Conservation (phyloP, 495 filamentous ascomycete species). For the Chaetomium fimeti region DNA sequence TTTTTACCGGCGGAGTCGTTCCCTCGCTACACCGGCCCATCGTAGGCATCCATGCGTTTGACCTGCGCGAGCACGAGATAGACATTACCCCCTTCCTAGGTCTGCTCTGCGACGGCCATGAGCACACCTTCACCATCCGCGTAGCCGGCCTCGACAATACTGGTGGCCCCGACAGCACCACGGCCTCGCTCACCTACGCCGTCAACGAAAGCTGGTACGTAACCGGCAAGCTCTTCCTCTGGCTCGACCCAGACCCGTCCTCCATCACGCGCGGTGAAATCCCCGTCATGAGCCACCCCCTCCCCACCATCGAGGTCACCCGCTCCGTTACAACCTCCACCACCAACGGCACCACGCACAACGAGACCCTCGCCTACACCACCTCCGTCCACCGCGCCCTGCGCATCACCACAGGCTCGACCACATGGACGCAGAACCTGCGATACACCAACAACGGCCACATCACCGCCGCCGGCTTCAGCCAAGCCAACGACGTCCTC, state of each 20-base stretch:
- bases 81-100: constrained; percentile 80
- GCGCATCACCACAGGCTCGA: constrained; percentile 52
- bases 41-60: constrained; percentile 81
- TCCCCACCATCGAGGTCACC: constrained; percentile 35
- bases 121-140: constrained; percentile 70
- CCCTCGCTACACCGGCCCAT: constrained; percentile 82
- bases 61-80: constrained; percentile 77
- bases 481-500: constrained; percentile 60
- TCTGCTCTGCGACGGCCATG: constrained; percentile 59
- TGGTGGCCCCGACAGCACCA: constrained; percentile 39
- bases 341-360: constrained; percentile 53
- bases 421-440: constrained; percentile 64
- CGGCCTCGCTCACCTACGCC: constrained; percentile 53
- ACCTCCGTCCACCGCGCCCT: constrained; percentile 59
- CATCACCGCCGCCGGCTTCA: constrained; percentile 57
- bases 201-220: constrained; percentile 75
- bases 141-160: constrained; percentile 59
- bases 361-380: constrained; percentile 60
- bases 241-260: constrained; percentile 50
- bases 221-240: constrained; percentile 79
- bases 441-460: constrained; percentile 59
- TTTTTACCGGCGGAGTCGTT: constrained; percentile 84
- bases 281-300: constrained; percentile 32
- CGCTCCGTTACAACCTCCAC: constrained; percentile 43
- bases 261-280: constrained; percentile 53